phyloP scores from a whole-genome alignment of 306 rosid species.

The Vigna mungo region DNA sequence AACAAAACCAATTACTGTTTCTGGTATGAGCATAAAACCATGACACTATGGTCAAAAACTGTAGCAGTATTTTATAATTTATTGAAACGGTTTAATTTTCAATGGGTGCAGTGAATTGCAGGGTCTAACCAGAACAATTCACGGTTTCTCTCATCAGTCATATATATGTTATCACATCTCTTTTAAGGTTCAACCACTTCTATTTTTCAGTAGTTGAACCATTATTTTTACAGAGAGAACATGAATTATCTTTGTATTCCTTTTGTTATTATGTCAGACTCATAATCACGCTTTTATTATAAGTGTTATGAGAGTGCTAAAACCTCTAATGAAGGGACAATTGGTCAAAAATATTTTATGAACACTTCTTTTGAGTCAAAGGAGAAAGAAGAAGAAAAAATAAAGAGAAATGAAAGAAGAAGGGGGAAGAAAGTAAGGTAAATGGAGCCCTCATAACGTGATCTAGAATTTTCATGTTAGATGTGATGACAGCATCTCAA shows the following conservation, averaged over 20 bases:
- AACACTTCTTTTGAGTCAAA: constrained; percentile 28
- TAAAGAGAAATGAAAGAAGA: constrained; percentile 26
- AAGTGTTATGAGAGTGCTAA: neutral
- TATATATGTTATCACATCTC: constrained; percentile 40
- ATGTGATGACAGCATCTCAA: constrained; percentile 1
- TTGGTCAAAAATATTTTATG: constrained; percentile 1
- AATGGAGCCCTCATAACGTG: constrained; percentile 36
- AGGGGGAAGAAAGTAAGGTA: constrained; percentile 17
- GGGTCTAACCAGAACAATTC: neutral
- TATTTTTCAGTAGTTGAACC: constrained; percentile 40
- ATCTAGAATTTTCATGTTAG: constrained; percentile 46
- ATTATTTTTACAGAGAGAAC: constrained; percentile 5
- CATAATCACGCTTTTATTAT: constrained; percentile 4
- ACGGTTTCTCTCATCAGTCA: constrained; percentile 21
- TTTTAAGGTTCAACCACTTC: constrained; percentile 49
- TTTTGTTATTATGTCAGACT: neutral
- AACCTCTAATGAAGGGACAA: neutral
- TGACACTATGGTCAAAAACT: no score
- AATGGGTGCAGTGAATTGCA: neutral
- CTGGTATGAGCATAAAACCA: neutral
- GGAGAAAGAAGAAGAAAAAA: neutral
- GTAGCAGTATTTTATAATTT: neutral
- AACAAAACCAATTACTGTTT: no score
- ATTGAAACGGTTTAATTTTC: neutral
- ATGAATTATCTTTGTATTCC: neutral